A percentile compares a stretch with the other conserved stretches of the same genome.
Conservation (phyloP, 1,284 basidiomycete genomes). For the Trichosporon coremiiforme region DNA sequence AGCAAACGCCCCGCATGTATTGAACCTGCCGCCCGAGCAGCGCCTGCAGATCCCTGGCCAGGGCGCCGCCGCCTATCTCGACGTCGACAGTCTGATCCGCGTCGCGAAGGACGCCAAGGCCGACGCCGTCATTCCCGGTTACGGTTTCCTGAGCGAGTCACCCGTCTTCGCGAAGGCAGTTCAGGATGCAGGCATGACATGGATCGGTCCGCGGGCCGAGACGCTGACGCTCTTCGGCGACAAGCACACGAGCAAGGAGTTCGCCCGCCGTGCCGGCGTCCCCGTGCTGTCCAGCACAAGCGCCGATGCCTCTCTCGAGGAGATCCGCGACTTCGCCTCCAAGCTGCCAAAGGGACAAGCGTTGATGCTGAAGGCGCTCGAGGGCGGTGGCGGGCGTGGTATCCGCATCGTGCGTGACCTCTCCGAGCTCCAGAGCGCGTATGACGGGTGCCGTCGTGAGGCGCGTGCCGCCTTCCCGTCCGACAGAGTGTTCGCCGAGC, state of each 20-base stretch:
- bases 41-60: conserved; percentile 29
- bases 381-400: conserved; percentile 73
- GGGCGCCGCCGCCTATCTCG: conserved; percentile 30
- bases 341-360: conserved; percentile 43
- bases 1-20: conserved; percentile 28
- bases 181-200: conserved; percentile 62
- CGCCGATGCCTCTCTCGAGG: conserved; percentile 24
- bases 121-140: conserved; percentile 60
- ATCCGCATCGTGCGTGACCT: conserved; percentile 63
- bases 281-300: conserved; percentile 29
- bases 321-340: conserved; percentile 28
- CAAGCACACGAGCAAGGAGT: conserved; percentile 68
- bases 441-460: conserved; percentile 82
- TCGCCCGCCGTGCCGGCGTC: conserved; percentile 87
- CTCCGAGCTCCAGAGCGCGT: conserved; percentile 64
- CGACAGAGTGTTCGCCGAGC: conserved; percentile 81
- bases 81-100: conserved; percentile 23
- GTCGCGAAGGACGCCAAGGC: conserved; percentile 23
- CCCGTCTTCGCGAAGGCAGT: conserved; percentile 63
- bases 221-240: conserved; percentile 65
- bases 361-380: conserved; percentile 68
- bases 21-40: conserved; percentile 13
- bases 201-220: conserved; percentile 65
- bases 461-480: conserved; percentile 82
- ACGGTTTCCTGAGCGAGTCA: conserved; percentile 84